Evolutionary conservation across 768 basidiomycete species (phyloP).

Genomic region (Pisolithus orientalis): DNA sequence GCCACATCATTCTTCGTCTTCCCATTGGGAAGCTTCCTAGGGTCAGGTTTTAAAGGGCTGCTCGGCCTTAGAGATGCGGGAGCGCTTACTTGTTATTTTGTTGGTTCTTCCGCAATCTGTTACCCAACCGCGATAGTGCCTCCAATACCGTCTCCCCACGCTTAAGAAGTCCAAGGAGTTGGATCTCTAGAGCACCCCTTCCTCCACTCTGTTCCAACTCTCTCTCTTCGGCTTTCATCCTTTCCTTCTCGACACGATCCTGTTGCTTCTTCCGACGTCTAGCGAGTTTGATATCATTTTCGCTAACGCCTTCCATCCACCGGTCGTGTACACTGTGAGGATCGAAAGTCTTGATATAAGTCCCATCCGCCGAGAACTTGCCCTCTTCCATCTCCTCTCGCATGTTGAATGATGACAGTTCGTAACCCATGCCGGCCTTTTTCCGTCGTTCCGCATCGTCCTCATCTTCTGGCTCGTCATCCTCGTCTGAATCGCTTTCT

Average conservation of each 20-base stretch:
- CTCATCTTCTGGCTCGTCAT: slow-evolving; percentile 52
- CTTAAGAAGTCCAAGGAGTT: slow-evolving; percentile 71
- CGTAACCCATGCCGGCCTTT: slow-evolving; percentile 89
- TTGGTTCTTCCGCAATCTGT: slow-evolving; percentile 46
- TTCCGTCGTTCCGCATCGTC: slow-evolving; percentile 69
- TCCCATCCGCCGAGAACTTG: slow-evolving; percentile 92
- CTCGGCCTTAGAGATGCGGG: background rate
- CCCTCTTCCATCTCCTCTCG: slow-evolving; percentile 98
- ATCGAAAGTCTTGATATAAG: slow-evolving; percentile 79
- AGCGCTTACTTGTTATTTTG: slow-evolving; percentile 20
- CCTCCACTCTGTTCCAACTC: slow-evolving; percentile 67
- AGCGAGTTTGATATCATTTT: slow-evolving; percentile 80
- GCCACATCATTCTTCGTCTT: slow-evolving; percentile 29
- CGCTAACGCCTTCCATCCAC: slow-evolving; percentile 92
- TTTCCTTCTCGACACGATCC: slow-evolving; percentile 66
- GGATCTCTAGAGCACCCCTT: slow-evolving; percentile 53
- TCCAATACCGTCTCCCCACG: slow-evolving; percentile 89
- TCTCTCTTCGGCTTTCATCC: slow-evolving; percentile 64
- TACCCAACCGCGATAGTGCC: slow-evolving; percentile 80
- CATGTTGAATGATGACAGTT: slow-evolving; percentile 97
- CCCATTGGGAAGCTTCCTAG: slow-evolving; percentile 26
- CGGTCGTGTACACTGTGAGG: slow-evolving; percentile 88
- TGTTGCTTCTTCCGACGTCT: slow-evolving; percentile 67
- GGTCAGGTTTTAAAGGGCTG: slow-evolving; percentile 1
- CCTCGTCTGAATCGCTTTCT: slow-evolving; percentile 39